Base-by-base conservation (phyloP, 768 basidiomycete species). In the Auriscalpium microsporum region DNA sequence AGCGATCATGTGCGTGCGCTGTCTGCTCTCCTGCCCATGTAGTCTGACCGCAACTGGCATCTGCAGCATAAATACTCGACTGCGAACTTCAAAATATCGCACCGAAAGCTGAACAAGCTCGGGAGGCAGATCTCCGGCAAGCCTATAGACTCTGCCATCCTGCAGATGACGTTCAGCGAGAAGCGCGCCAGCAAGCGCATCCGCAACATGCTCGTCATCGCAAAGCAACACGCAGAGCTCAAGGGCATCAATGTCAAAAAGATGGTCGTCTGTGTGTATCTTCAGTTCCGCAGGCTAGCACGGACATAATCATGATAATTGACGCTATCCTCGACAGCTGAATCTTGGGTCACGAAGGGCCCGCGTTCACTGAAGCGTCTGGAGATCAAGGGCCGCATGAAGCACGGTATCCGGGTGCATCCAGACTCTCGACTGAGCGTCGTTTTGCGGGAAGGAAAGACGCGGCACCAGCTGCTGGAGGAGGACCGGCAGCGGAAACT, bases 91-190 rank as follows among this genome's bases (percentile, higher is more conserved):
- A 94, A 94, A 71, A 90, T 94, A 45, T 95, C 93, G 4, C 88
- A 86, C 63, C 82, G 94, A 54, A 99, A 97, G 69, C 76, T 99
- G 55, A 94, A 95, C 69, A 81, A 84, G 75, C 78, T 99, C 44
- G 87, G 84, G 9, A 78, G 82, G 34, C 91, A 96, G 68, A 88
- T 99, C 59, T 78, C 90, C 2, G 88, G 90, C 17, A 87, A 92
- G 63, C 94, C 94, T 16, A 86, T 97, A 57, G 94, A 97, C 72
- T 83, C 86, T 62, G 95, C 95, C 37, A 95, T 99, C 67, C 74
- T 97, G 55, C 95, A 99, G 64, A 94, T 98, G 90, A 81, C 88
- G 67, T 97, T 96, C 70, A 91, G 88, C 59, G 87, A 94, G 69
- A 99, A 99, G 72, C 80, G 91, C 21, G 91, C 88, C 13, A 86